Base-by-base conservation (phyloP, 352 stramenopile genomes). In the Elongisporangium senticosum region DNA sequence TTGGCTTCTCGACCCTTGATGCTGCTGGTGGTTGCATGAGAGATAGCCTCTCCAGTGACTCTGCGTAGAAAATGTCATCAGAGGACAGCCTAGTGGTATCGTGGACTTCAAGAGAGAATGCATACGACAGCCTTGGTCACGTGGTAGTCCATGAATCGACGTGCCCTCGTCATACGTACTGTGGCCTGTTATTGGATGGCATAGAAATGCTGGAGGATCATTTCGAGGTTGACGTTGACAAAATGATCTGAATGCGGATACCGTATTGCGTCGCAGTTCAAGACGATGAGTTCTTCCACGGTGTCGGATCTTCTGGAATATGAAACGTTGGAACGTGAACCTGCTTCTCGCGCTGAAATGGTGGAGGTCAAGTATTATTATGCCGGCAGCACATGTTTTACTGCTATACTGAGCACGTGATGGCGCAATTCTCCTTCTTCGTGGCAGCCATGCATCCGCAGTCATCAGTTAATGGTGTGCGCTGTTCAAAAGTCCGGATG, bases 191-290 rank as follows among this genome's bases (percentile, higher is more conserved):
- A 69, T 55, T 87, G 75, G 0, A 80, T 65, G 0, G 75, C 71
- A 40, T 69, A 76, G 22, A 81, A 67, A 3, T 70, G 75, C 48
- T 86, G 77, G 6, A 86, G 63, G n/a, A n/a, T n/a, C n/a, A n/a
- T n/a, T n/a, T n/a, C n/a, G n/a, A n/a, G n/a, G n/a, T n/a, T n/a
- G n/a, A n/a, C n/a, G n/a, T n/a, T n/a, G n/a, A n/a, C n/a, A n/a
- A n/a, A n/a, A n/a, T n/a, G n/a, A n/a, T n/a, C n/a, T n/a, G n/a
- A n/a, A n/a, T n/a, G n/a, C n/a, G n/a, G n/a, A n/a, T n/a, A n/a
- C n/a, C n/a, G n/a, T n/a, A n/a, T n/a, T 28, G 24, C 24, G 24
- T 7, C 24, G 24, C 24, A 28, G 24, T 55, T 26, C 43, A 50
- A 24, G 26, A 62, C 51, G 60, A 58, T 37, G 60, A 62, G 15